Evolutionary conservation across 352 stramenopile species (phyloP).

Genomic region (Phytopythium kandeliae): DNA sequence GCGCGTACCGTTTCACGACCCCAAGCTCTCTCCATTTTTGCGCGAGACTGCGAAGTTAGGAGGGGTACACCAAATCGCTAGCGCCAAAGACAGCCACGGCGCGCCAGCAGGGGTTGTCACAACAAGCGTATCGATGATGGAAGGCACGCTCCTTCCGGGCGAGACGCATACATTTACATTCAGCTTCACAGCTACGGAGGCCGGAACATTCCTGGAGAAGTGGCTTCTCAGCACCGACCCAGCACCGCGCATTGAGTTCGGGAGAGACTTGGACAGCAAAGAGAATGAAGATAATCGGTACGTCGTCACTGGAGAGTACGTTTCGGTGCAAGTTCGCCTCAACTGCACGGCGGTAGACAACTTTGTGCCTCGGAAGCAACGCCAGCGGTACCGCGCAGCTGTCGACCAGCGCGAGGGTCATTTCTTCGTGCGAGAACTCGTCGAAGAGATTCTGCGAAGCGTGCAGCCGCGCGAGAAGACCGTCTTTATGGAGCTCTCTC

Average conservation of each 20-base stretch:
- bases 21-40: constrained; percentile 22
- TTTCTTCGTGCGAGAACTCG: constrained; percentile 50
- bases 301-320: background rate
- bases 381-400: constrained; percentile 6
- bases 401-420: constrained; percentile 19
- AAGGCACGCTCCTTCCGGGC: constrained; percentile 47
- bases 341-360: constrained; percentile 61
- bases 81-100: background rate
- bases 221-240: constrained; percentile 67
- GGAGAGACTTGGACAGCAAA: background rate
- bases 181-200: constrained; percentile 36
- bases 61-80: background rate
- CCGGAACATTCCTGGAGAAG: constrained; percentile 61
- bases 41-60: constrained; percentile 1
- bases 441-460: constrained; percentile 42
- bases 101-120: constrained; percentile 4
- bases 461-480: constrained; percentile 24
- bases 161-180: constrained; percentile 53
- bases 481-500: constrained; percentile 20
- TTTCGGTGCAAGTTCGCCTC: constrained; percentile 32
- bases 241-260: constrained; percentile 14
- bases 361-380: constrained; percentile 30
- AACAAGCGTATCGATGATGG: constrained; percentile 38
- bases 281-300: background rate
- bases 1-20: constrained; percentile 21